Percentiles rank a stretch among this genome's conserved stretches.
Evolutionary conservation across 805 yeast genomes (phyloP).

Genomic region (Cyberlindnera meyerae): DNA sequence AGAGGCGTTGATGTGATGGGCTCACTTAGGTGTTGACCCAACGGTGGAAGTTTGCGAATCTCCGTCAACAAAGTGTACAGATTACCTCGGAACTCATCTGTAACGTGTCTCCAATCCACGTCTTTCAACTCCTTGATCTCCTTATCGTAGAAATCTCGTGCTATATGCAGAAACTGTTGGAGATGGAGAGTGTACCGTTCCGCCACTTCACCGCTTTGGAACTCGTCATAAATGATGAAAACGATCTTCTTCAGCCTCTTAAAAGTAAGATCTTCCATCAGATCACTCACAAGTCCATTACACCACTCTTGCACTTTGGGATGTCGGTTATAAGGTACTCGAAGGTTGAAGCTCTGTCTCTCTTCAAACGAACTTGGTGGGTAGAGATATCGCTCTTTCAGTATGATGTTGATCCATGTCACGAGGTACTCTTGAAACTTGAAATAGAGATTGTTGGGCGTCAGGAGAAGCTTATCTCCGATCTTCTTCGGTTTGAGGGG

Average conservation of each 20-base stretch:
- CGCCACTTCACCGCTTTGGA: slow-evolving; percentile 21
- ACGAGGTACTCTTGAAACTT: slow-evolving; percentile 28
- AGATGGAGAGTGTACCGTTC: slow-evolving; percentile 38
- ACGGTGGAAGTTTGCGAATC: slow-evolving; percentile 12
- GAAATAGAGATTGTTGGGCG: slow-evolving; percentile 12
- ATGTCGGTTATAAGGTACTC: slow-evolving; percentile 41
- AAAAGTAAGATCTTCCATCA: slow-evolving; percentile 12
- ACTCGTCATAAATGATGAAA: slow-evolving; percentile 34
- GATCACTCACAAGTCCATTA: slow-evolving; percentile 8
- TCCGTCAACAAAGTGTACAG: slow-evolving; percentile 15
- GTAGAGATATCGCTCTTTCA: slow-evolving; percentile 33
- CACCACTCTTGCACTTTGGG: slow-evolving; percentile 30
- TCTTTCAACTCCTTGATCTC: slow-evolving; percentile 9
- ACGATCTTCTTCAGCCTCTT: slow-evolving; percentile 31
- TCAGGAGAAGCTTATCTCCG: slow-evolving; percentile 6
- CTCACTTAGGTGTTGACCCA: not conserved
- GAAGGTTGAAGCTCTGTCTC: slow-evolving; percentile 38
- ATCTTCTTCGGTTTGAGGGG: slow-evolving; percentile 3
- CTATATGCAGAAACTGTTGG: slow-evolving; percentile 25
- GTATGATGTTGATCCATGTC: slow-evolving; percentile 33
- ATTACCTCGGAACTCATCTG: slow-evolving; percentile 20
- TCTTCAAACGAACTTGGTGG: slow-evolving; percentile 32
- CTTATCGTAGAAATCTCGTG: slow-evolving; percentile 8
- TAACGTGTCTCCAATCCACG: slow-evolving; percentile 8
- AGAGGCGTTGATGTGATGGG: not conserved